Evolutionary conservation across 192 early-diverging fungal genomes (phyloP).

Genomic region (Chytriomyces confervae): DNA sequence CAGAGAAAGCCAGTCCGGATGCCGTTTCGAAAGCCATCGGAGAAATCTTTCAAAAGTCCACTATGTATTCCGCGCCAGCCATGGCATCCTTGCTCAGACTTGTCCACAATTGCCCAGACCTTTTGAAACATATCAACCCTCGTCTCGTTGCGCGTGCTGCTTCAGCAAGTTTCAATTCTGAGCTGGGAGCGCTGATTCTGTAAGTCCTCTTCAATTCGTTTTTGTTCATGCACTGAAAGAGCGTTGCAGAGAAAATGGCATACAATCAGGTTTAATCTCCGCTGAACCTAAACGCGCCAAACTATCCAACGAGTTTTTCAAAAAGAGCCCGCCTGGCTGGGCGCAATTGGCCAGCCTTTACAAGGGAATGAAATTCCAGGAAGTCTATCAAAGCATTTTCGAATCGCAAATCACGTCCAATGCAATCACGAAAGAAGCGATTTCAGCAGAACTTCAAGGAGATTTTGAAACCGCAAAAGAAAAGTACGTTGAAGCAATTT

Average conservation of each 20-base stretch:
- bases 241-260: conserved; percentile 32
- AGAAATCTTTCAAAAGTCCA: conserved; percentile 30
- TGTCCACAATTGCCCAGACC: conserved; percentile 18
- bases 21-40: conserved; percentile 2
- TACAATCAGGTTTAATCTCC: conserved; percentile 17
- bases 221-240: neutral
- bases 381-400: conserved; percentile 70
- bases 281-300: conserved; percentile 30
- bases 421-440: conserved; percentile 60
- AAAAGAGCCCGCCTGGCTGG: conserved; percentile 52
- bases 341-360: conserved; percentile 66
- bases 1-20: conserved; percentile 18
- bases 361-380: conserved; percentile 65
- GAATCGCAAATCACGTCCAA: conserved; percentile 60
- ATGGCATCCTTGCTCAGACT: conserved; percentile 39
- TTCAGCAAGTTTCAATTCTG: conserved; percentile 44
- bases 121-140: neutral
- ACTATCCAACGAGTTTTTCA: neutral
- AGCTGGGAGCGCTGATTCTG: conserved; percentile 46
- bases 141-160: conserved; percentile 36
- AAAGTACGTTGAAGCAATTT: conserved; percentile 33
- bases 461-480: conserved; percentile 59
- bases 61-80: conserved; percentile 30
- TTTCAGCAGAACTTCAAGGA: conserved; percentile 65
- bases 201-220: conserved; percentile 6